Evolutionary conservation across 2,329 filamentous ascomycete species (phyloP), one percentile per base, ranked within the genome.

Genomic region (Penicillium sp.): DNA sequence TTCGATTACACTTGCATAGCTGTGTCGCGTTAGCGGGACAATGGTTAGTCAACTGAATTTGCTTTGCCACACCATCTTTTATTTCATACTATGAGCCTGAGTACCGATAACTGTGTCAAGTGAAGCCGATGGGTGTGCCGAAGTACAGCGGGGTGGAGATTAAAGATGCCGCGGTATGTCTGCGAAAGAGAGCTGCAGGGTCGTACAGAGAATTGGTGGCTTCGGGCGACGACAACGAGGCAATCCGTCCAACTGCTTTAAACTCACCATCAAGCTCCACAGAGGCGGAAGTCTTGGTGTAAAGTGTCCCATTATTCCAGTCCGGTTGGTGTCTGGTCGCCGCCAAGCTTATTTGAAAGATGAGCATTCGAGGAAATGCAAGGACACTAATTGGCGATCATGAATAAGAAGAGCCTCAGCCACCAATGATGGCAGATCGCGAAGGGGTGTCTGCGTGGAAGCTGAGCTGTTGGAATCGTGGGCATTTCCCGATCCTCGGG

Each of bases 41-140:
- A 50, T 43, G 54, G 54, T 56, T 53, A 59, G 56, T 58, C 36
- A 48, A 58, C 41, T 35, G 41, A 53, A 9, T 41, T 30, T 53
- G 49, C 35, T 49, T 53, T 25, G 35, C 50, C 36, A 33, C 35
- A 41, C 40, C 19, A 38, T 36, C 16, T n/a, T 41, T 11, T 35
- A 10, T 42, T 7, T 13, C 19, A 30, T 13, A 34, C 35, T 13
- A 37, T 10, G 33, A 28, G 11, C 3, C 25, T 22, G 11, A 12
- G 35, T 34, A 16, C 30, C 41, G 11, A 43, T 16, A 11, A 41
- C 19, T 2, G 22, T 25, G 22, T 25, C 22, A 25, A 25, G 4
- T 4, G 5, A 25, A 7, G 18, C 37, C n/a, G n/a, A 12, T 41
- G 16, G 35, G 18, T 28, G 10, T 28, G 27, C 27, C 30, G 31